Percentiles rank a stretch among this genome's conserved stretches.
Evolutionary conservation across 768 basidiomycete species (phyloP).

Genomic region (Naematelia encephala): DNA sequence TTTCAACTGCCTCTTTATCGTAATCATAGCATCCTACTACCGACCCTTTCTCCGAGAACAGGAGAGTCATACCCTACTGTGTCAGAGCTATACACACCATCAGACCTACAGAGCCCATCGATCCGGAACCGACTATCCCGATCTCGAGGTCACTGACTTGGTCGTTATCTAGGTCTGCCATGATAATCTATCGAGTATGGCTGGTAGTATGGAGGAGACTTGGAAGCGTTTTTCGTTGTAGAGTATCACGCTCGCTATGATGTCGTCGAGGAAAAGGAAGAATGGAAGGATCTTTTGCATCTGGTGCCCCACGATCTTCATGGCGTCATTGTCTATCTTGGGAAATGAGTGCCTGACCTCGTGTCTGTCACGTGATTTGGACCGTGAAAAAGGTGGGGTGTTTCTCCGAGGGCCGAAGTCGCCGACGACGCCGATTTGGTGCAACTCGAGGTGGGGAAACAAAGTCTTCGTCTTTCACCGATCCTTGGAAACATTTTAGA

Average conservation of each 20-base stretch:
- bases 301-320: background rate
- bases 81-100: background rate
- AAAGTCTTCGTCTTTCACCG: background rate
- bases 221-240: too few species aligned
- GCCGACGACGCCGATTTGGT: background rate
- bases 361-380: background rate
- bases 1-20: constrained; percentile 30
- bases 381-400: background rate
- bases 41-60: constrained; percentile 31
- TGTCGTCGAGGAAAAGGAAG: too few species aligned
- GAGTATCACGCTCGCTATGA: too few species aligned
- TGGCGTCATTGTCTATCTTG: background rate
- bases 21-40: constrained; percentile 38
- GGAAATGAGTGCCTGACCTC: background rate
- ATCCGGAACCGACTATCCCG: constrained; percentile 39
- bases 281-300: background rate
- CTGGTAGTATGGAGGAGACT: too few species aligned
- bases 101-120: constrained; percentile 37
- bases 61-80: constrained; percentile 38
- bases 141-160: constrained; percentile 32
- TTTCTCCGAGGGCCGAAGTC: background rate
- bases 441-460: too few species aligned
- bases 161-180: constrained; percentile 40
- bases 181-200: too few species aligned
- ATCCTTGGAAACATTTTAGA: background rate